Base-by-base conservation (phyloP, 1,284 basidiomycete genomes). In the Waitea zeae region DNA sequence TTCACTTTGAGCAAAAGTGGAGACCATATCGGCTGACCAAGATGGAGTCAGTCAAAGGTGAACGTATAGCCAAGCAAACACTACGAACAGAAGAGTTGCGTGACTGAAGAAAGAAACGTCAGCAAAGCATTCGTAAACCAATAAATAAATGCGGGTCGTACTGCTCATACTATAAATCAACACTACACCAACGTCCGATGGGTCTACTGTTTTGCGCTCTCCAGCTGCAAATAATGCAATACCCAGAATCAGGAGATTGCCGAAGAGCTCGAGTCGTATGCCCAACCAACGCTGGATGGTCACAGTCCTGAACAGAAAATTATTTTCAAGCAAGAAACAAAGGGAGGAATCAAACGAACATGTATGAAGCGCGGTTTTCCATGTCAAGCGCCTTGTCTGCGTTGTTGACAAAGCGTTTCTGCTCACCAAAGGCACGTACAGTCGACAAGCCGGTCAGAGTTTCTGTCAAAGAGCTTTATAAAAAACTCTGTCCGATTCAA, bases 171-270 rank as follows among this genome's bases (percentile, higher is more conserved):
- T 70, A 62, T 20, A 79, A 44, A n/a, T 9, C 24, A n/a, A 26
- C 0, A 78, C 73, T 0, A 78, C 70, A 30, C 71, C 75, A 38
- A 69, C 64, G 41, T 63, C 62, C 9, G 59, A 57, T 0, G 67
- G 65, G 39, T 58, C 48, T 12, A 70, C 62, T 1, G 59, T 53
- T 33, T 54, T 51, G 12, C 70, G 50, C 44, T 68, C 67, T 1
- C 67, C 70, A 28, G 70, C 64, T 5, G 67, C 69, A 46, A 77
- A 74, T 3, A 90, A 54, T 3, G 64, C 75, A 35, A 87, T 81
- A 1, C 70, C 72, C 28, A 88, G 64, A 12, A 82, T 64, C n/a
- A 90, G 55, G 12, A 82, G 48, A 36, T 79, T 79, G 6, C 79
- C 83, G 29, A 87, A 67, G 27, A 80, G 45, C 38, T 74, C 70